phyloP scores from a whole-genome alignment of 179 eudicot genomes.

The Amaranthus tricolor region DNA sequence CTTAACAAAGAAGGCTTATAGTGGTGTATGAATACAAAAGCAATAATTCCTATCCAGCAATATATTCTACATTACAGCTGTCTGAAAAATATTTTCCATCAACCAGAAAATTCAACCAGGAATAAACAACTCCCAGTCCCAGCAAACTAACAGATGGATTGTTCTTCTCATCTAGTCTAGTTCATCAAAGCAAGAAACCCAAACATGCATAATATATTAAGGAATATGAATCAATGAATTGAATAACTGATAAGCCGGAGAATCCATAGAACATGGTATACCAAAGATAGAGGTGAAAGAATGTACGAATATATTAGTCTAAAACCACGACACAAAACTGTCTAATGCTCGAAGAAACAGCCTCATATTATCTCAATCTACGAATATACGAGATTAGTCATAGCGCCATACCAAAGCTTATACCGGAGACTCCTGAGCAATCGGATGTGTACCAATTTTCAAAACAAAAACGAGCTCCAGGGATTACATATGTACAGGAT shows the following conservation, averaged over 20 bases:
- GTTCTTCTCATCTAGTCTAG: conserved; percentile 1
- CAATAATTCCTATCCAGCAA: conserved; percentile 18
- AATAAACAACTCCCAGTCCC: neutral
- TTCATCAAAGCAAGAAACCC: neutral
- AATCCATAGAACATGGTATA: conserved; percentile 24
- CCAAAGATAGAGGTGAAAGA: conserved; percentile 32
- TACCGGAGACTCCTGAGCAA: conserved; percentile 14
- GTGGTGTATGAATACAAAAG: conserved; percentile 19
- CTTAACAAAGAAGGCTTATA: conserved; percentile 2
- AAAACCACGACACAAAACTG: conserved; percentile 21
- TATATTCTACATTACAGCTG: conserved; percentile 30
- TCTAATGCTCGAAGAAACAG: conserved; percentile 17
- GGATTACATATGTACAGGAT: conserved; percentile 36
- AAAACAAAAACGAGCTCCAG: conserved; percentile 31
- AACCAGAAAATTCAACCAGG: neutral
- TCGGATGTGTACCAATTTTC: conserved; percentile 32
- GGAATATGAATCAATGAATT: conserved; percentile 18
- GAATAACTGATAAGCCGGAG: conserved; percentile 17
- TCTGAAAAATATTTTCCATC: conserved; percentile 10
- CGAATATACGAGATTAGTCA: conserved; percentile 23
- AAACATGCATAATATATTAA: too few species aligned
- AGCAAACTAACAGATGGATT: conserved; percentile 13
- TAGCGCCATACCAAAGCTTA: conserved; percentile 24
- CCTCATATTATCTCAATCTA: conserved; percentile 22
- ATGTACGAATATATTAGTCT: conserved; percentile 30